Percentiles rank a stretch among this genome's conserved stretches.
Conservation (phyloP, 768 basidiomycete genomes). For the Pleurotus giganteus region DNA sequence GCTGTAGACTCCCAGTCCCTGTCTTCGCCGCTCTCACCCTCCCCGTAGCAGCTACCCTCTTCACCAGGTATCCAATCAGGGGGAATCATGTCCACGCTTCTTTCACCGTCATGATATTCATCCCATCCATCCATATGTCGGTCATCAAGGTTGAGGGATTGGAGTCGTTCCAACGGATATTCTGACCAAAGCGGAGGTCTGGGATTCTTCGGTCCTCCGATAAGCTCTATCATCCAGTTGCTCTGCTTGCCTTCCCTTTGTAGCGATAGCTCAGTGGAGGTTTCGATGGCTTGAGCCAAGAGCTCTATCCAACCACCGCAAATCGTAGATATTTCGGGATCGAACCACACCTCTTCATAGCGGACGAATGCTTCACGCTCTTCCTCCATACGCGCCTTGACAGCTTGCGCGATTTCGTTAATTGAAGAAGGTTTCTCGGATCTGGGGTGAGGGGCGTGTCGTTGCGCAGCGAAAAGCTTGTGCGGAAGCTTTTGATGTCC, state of each 20-base stretch:
- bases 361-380: constrained; percentile 47
- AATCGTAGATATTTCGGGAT: constrained; percentile 38
- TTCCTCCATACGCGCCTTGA: constrained; percentile 54
- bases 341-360: constrained; percentile 51
- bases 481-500: constrained; percentile 33
- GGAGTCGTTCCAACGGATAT: constrained; percentile 26
- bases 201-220: constrained; percentile 26
- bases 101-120: constrained; percentile 19
- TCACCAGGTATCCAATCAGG: constrained; percentile 45
- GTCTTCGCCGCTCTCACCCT: constrained; percentile 24
- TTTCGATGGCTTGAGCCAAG: constrained; percentile 45
- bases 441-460: constrained; percentile 49
- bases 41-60: constrained; percentile 24
- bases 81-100: constrained; percentile 39
- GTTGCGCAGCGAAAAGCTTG: constrained; percentile 42
- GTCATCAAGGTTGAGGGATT: neutral
- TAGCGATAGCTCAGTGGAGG: constrained; percentile 35
- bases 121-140: constrained; percentile 1
- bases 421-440: constrained; percentile 41
- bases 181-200: constrained; percentile 15
- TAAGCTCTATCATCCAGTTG: constrained; percentile 45
- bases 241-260: constrained; percentile 31
- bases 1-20: constrained; percentile 30
- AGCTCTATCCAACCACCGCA: constrained; percentile 67
- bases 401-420: constrained; percentile 44